These are phyloP conservation scores for Daldinia decipiens DNA, from an alignment of 495 filamentous ascomycete genomes.

Conservation along the genomic window DNA sequence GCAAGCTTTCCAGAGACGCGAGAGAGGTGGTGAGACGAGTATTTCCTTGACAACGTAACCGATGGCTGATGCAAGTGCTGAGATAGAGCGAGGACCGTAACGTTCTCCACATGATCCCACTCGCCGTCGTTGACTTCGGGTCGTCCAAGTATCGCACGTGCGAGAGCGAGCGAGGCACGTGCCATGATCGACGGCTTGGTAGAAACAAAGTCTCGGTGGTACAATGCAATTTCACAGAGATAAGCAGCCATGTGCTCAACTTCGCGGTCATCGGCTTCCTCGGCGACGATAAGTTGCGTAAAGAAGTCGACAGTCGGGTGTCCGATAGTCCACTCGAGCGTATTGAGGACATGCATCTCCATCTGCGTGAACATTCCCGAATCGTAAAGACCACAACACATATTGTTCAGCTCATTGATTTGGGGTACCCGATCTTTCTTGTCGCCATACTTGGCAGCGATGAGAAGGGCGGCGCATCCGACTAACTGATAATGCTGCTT, in stretches of 20 bases:
- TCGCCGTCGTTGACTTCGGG: conserved; percentile 77
- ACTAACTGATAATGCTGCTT: conserved; percentile 99
- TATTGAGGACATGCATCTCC: conserved; percentile 99
- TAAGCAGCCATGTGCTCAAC: conserved; percentile 95
- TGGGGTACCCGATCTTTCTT: conserved; percentile 96
- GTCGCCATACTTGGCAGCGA: conserved; percentile 98
- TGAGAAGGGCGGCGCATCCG: conserved; percentile 93
- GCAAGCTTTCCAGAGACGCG: conserved; percentile 83
- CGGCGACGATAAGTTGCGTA: conserved; percentile 75
- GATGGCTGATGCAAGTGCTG: conserved; percentile 90
- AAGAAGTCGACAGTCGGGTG: conserved; percentile 96
- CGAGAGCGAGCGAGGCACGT: conserved; percentile 82
- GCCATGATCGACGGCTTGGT: conserved; percentile 90
- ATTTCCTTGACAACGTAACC: conserved; percentile 85
- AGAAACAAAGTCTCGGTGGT: conserved; percentile 95
- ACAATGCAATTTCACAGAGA: conserved; percentile 92
- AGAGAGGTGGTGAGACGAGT: conserved; percentile 81
- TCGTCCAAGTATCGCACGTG: conserved; percentile 84
- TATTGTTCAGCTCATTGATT: conserved; percentile 94
- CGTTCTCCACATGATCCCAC: conserved; percentile 85
- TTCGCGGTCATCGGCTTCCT: conserved; percentile 81
- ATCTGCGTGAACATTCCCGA: conserved; percentile 99
- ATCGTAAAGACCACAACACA: conserved; percentile 99
- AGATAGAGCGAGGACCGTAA: conserved; percentile 80
- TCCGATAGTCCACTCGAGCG: conserved; percentile 94